These are phyloP conservation scores for Globisporangium heterothallicum DNA, from an alignment of 352 stramenopile species.

Conservation along the genomic window DNA sequence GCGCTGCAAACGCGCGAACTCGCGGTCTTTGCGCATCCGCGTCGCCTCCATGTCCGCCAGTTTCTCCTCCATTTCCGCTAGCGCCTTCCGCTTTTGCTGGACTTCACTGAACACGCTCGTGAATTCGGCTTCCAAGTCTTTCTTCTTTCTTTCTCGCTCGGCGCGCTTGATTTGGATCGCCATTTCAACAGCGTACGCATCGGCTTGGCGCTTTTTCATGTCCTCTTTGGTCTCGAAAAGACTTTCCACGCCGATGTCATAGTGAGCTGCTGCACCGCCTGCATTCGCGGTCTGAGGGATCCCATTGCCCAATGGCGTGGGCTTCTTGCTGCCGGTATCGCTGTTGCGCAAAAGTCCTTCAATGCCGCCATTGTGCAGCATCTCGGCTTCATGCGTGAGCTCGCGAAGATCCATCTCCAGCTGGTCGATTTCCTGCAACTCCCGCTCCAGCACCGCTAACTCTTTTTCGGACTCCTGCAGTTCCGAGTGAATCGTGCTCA, in stretches of 20 bases:
- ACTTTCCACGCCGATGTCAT: constrained; percentile 44
- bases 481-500: constrained; percentile 88
- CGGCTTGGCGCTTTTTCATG: constrained; percentile 51
- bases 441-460: constrained; percentile 83
- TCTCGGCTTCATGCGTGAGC: constrained; percentile 88
- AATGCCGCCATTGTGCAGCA: constrained; percentile 65
- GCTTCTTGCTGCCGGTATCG: constrained; percentile 15
- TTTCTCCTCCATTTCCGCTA: constrained; percentile 79
- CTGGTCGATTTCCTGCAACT: constrained; percentile 92
- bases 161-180: constrained; percentile 90
- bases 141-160: constrained; percentile 89
- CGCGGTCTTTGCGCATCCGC: constrained; percentile 88
- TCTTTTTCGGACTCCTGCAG: constrained; percentile 89
- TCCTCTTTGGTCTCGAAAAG: constrained; percentile 42
- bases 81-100: constrained; percentile 77
- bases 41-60: constrained; percentile 92
- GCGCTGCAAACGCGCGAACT: constrained; percentile 89
- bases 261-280: constrained; percentile 16
- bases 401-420: constrained; percentile 87
- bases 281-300: constrained; percentile 22
- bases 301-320: constrained; percentile 41
- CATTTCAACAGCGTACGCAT: constrained; percentile 91
- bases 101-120: constrained; percentile 88
- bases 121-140: constrained; percentile 90
- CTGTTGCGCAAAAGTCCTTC: constrained; percentile 36